Evolutionary conservation across 2,329 filamentous ascomycete species (phyloP).

Genomic region (Hypoxylon sp.): DNA sequence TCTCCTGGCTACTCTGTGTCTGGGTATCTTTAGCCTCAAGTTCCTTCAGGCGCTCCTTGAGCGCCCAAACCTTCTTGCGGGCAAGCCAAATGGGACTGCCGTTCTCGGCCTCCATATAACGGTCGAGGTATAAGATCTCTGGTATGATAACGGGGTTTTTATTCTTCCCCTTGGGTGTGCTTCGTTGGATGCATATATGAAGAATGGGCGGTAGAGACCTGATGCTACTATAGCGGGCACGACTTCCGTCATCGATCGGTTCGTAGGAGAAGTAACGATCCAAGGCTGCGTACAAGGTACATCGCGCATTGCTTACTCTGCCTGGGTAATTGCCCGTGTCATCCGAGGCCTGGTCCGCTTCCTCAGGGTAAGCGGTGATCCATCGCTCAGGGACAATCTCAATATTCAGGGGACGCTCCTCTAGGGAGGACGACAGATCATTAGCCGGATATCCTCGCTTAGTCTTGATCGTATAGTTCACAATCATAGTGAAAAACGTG

Average conservation of each 20-base stretch:
- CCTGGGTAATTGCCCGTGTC: conserved; percentile 55
- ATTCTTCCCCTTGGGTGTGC: conserved; percentile 80
- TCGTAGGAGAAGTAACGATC: conserved; percentile 88
- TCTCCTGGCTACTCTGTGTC: conserved; percentile 4
- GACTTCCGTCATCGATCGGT: conserved; percentile 74
- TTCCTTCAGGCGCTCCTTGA: conserved; percentile 72
- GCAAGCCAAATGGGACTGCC: conserved; percentile 72
- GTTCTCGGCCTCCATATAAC: conserved; percentile 80
- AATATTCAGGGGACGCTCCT: conserved; percentile 61
- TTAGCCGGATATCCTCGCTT: conserved; percentile 42
- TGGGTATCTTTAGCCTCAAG: conserved; percentile 30
- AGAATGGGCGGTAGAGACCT: conserved; percentile 84
- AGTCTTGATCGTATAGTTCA: conserved; percentile 70
- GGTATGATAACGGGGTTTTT: conserved; percentile 82
- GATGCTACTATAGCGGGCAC: conserved; percentile 76
- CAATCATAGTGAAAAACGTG: conserved; percentile 72
- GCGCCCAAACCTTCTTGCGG: conserved; percentile 79
- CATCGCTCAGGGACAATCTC: conserved; percentile 72
- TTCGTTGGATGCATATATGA: conserved; percentile 89
- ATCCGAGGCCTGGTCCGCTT: conserved; percentile 17
- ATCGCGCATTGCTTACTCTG: conserved; percentile 55
- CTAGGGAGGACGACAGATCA: conserved; percentile 46
- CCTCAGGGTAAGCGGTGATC: conserved; percentile 67
- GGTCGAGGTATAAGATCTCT: conserved; percentile 85
- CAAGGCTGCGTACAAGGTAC: conserved; percentile 84